Evolutionary conservation across 1,284 basidiomycete genomes (phyloP), one percentile per base, ranked within the genome.

Genomic region (Ceratobasidium sp.): DNA sequence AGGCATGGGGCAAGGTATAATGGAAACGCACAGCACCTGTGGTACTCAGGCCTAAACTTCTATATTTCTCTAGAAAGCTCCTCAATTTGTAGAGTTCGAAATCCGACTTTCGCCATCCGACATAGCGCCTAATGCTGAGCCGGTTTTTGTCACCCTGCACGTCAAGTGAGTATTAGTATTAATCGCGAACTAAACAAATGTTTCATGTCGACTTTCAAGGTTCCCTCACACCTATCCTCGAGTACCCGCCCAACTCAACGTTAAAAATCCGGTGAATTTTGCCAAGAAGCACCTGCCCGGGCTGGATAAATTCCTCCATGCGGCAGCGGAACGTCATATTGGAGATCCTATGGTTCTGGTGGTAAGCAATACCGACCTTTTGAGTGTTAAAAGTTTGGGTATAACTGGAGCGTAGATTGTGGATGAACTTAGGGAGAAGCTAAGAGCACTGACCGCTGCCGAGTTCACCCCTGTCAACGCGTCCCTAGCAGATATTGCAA

Each of bases 161-260:
- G 57, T 71, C 55, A 71, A 71, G 67, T 71, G 32, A 71, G 67
- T 71, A 1, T 8, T 50, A 14, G n/a, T 61, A 41, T 43, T 50
- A 21, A n/a, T 50, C 6, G 8, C 14, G 1, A 28, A 14, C 54
- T 13, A 18, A 30, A 32, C 21, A 14, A 11, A 8, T 41, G 35
- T 41, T 43, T 59, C 14, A 71, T 23, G 5, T 43, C 1, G 21
- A 21, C 18, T 21, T 21, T 13, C 21, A 44, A 71, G 67, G 46
- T 71, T 71, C 28, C 55, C 67, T 52, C 67, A 61, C 28, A 71
- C 67, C 18, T 71, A 71, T 41, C 67, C 67, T 28, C 67, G 67
- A 28, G 67, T 71, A 13, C 67, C 67, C 18, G 67, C 67, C 9
- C 67, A 71, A n/a, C 59, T 71, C 26, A 71, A 55, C 21, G 57